Conservation (phyloP, 108 stramenopile species). For the Stephanodiscus triporus region DNA sequence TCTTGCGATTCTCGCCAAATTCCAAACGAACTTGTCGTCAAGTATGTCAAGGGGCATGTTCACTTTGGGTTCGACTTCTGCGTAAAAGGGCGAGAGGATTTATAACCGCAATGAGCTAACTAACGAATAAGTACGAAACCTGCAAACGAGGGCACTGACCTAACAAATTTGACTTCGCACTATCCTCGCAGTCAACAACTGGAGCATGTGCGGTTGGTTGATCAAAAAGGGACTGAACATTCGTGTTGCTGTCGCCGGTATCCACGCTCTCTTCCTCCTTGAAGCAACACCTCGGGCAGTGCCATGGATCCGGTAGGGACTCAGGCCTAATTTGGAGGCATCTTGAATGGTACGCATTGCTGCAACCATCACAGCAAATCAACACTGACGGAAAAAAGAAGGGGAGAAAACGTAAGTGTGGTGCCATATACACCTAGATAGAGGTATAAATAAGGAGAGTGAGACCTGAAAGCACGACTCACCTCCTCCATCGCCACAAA, state of each 20-base stretch:
- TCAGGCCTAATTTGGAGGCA: neutral
- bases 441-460: neutral
- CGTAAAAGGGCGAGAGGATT: neutral
- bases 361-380: constrained; percentile 5
- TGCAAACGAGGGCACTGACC: neutral
- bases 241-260: neutral
- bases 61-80: constrained; percentile 6
- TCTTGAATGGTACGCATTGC: neutral
- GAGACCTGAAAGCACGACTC: neutral
- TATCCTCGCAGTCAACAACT: neutral
- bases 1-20: neutral
- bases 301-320: constrained; percentile 7
- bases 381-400: neutral
- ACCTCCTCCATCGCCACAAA: constrained; percentile 15
- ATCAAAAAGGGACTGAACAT: neutral
- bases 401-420: neutral
- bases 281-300: neutral
- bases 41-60: constrained; percentile 7
- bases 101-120: neutral
- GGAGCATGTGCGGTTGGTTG: neutral
- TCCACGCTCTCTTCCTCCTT: neutral
- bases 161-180: neutral
- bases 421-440: too few species aligned
- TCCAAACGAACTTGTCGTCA: neutral
- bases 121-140: neutral